Evolutionary conservation across 1,284 basidiomycete species (phyloP), one percentile per base, ranked within the genome.

Genomic region (Cutaneotrichosporon sp.): DNA sequence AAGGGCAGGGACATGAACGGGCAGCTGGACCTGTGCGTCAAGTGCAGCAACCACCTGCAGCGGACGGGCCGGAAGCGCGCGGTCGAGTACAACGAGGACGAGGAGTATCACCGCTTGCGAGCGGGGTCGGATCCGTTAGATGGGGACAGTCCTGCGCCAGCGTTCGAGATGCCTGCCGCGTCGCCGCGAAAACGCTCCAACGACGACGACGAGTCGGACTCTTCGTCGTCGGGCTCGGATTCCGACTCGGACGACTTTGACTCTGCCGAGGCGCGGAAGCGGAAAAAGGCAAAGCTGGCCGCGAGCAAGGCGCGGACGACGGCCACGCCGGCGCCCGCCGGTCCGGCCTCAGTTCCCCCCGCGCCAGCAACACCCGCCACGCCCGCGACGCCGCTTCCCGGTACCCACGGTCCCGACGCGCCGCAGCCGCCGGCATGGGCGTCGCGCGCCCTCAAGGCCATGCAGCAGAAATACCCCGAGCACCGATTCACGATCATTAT

Each of bases 1-100:
- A 78, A 87, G 59, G 80, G 88, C 61, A 93, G 93, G 70, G 91
- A 91, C 2, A 90, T 89, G 3, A 52, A 50, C 20, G 64, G 92
- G 21, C 86, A 90, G 67, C 91, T 92, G 74, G 87, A 85, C 18
- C 84, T 96, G 67, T 97, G 93, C 76, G 89, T 87, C 38, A 82
- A 84, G 26, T 97, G 93, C 75, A 90, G 92, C 87, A 79, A 69
- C 40, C 51, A 63, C 45, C 53, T 57, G 4, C 46, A 53, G 43
- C 56, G 59, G 35, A 58, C 49, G 1, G 64, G 66, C 12, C 56
- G 54, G 20, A 46, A 43, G 10, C 59, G 64, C 8, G 52, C 49
- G 4, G 58, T 60, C 40, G 56, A 60, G 23, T 67, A 66, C 53
- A 63, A 54, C 26, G 64, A 66, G 52, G 83, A 85, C 67, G 80